Evolutionary conservation across 2,329 filamentous ascomycete genomes (phyloP), one percentile per base, ranked within the genome.

Genomic region (Gnomoniopsis smithogilvyi): DNA sequence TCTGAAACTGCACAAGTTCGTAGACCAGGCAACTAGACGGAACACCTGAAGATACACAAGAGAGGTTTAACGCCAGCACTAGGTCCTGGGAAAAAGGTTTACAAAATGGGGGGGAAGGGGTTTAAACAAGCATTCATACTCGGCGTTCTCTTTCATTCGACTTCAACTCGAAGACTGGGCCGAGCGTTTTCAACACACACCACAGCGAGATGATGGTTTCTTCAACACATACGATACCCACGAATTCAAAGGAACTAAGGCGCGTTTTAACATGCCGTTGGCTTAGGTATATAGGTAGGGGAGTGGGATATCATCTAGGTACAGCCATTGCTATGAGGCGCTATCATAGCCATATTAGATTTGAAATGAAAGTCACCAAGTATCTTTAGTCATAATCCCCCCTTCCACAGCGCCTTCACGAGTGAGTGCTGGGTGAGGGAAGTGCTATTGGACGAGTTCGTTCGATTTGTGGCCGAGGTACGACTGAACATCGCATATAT

Each of bases 141-240:
- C 56, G 51, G 52, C 52, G 47, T 59, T n/a, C 2, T 17, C 4
- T 3, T 51, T 50, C 51, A 55, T 51, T 56, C 57, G 57, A 59
- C 57, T 59, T 59, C 57, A 59, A 59, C 57, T 55, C 57, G 57
- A 55, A 47, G 52, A 53, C 51, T 48, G 47, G 30, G 47, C 49
- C 54, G 46, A 43, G 57, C 51, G 57, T 24, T 14, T 51, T 56
- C 47, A 47, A 41, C 34, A 59, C 45, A 59, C 24, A 24, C 14
- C 19, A 21, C 21, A 21, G 19, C 19, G 8, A 8, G 4, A 24
- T 47, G 45, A 24, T 47, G 19, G 19, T 14, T 47, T 15, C 10
- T 47, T 47, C 45, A 33, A 54, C 47, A 56, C 38, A 56, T 59
- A 47, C 51, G 57, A 59, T 59, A 59, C 57, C 57, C 57, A 52